These are phyloP conservation scores for Orobanche coerulescens DNA, from an alignment of 257 asterid genomes.

Conservation along the genomic window DNA sequence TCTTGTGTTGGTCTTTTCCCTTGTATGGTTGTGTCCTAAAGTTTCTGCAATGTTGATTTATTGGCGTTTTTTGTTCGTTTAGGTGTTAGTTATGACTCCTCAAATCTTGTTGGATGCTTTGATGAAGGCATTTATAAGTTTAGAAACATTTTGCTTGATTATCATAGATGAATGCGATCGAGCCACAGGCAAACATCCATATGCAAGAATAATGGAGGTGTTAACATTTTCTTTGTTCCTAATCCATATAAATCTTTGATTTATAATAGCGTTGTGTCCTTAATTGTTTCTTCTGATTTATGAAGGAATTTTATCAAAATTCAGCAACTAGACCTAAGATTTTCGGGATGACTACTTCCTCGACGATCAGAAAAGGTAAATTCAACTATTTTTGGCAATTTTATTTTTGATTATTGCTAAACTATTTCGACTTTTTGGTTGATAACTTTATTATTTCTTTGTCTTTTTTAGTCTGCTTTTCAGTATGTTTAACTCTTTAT, in stretches of 20 bases:
- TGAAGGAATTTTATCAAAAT: conserved; percentile 69
- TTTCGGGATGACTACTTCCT: conserved; percentile 80
- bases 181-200: conserved; percentile 85
- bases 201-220: conserved; percentile 75
- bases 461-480: not conserved
- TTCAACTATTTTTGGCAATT: not conserved
- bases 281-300: conserved; percentile 7
- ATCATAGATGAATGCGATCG: conserved; percentile 78
- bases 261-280: not conserved
- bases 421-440: not conserved
- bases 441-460: not conserved
- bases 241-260: not conserved
- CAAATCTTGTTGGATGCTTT: conserved; percentile 72
- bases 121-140: conserved; percentile 49
- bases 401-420: not conserved
- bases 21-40: not conserved
- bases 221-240: conserved; percentile 18
- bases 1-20: not conserved
- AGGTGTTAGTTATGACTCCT: conserved; percentile 95
- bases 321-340: conserved; percentile 46
- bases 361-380: conserved; percentile 52
- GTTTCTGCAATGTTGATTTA: conserved; percentile 4
- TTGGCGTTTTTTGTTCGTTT: conserved; percentile 18
- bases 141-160: conserved; percentile 45
- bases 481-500: not conserved